Percentiles rank a stretch among this genome's conserved stretches.
Conservation (phyloP, 164 flowering plant genomes). For the Tetracentron sinense region DNA sequence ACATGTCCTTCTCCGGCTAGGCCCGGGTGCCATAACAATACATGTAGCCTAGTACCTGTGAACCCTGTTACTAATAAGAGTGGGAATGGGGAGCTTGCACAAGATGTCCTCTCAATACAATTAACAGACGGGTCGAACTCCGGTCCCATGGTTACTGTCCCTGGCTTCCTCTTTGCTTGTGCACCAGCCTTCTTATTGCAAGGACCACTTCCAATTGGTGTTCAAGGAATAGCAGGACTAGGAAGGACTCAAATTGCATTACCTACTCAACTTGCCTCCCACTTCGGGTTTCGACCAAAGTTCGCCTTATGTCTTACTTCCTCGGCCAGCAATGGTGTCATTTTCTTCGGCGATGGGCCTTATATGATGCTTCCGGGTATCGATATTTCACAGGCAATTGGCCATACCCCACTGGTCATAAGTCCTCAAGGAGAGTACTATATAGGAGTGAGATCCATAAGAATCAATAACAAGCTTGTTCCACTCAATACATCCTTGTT, state of each 20-base stretch:
- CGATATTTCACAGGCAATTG: conserved; percentile 9
- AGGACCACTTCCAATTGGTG: conserved; percentile 21
- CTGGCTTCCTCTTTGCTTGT: conserved; percentile 30
- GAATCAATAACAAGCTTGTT: conserved; percentile 23
- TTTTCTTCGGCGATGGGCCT: conserved; percentile 18
- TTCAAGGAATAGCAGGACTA: conserved; percentile 29
- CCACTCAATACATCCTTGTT: conserved; percentile 21
- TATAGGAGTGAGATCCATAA: conserved; percentile 37
- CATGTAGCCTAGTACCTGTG: conserved; percentile 21
- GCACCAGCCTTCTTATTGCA: conserved; percentile 22
- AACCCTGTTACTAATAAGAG: conserved; percentile 23
- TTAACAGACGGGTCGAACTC: conserved; percentile 13
- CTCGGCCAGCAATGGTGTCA: conserved; percentile 7
- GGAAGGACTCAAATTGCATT: conserved; percentile 25
- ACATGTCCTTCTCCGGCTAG: conserved; percentile 17
- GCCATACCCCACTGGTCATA: conserved; percentile 13
- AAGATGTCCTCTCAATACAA: conserved; percentile 25
- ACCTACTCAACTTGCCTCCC: conserved; percentile 27
- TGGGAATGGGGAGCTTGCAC: conserved; percentile 23
- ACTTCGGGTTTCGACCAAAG: conserved; percentile 19
- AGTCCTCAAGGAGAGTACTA: conserved; percentile 27
- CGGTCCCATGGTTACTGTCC: conserved; percentile 15
- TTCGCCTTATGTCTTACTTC: conserved; percentile 18
- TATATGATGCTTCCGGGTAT: conserved; percentile 8
- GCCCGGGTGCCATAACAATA: conserved; percentile 30